These are phyloP conservation scores for Entelexis paramagnoliae DNA, from an alignment of 1,139 yeast genomes.

Conservation along the genomic window DNA sequence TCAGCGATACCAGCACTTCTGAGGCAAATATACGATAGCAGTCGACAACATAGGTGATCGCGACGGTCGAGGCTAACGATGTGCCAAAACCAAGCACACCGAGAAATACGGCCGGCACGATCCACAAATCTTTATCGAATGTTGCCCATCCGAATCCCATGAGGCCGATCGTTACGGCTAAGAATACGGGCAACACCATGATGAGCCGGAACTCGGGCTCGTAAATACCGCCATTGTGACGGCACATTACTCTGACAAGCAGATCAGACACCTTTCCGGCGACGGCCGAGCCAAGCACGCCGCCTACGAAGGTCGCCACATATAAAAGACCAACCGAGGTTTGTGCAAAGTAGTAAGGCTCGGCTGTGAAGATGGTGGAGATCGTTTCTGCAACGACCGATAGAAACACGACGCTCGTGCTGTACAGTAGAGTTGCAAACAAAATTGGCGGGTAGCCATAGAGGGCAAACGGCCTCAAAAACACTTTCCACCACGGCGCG, in stretches of 20 bases:
- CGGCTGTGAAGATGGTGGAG: conserved; percentile 40
- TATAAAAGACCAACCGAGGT: conserved; percentile 49
- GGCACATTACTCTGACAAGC: conserved; percentile 32
- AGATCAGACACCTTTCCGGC: conserved; percentile 47
- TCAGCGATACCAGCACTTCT: conserved; percentile 49
- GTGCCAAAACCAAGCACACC: conserved; percentile 52
- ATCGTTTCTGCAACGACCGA: conserved; percentile 52
- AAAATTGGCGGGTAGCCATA: conserved; percentile 44
- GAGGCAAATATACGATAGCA: conserved; percentile 50
- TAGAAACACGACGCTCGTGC: conserved; percentile 54
- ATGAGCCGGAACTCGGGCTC: conserved; percentile 54
- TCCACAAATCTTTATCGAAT: conserved; percentile 42
- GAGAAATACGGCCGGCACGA: conserved; percentile 48
- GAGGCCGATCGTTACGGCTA: conserved; percentile 44
- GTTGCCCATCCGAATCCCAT: conserved; percentile 59
- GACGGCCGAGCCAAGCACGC: conserved; percentile 45
- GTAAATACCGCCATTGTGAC: conserved; percentile 43
- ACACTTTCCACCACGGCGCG: conserved; percentile 51
- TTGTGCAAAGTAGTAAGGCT: conserved; percentile 41
- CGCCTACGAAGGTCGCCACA: conserved; percentile 50
- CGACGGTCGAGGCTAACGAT: conserved; percentile 50
- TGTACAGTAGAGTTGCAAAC: conserved; percentile 45
- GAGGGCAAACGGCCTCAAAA: conserved; percentile 46
- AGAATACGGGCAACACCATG: conserved; percentile 43
- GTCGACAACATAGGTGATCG: conserved; percentile 52